Evolutionary conservation across 192 early-diverging fungal species (phyloP), one percentile per base, ranked within the genome.

Genomic region (Tieghemiomyces parasiticus): DNA sequence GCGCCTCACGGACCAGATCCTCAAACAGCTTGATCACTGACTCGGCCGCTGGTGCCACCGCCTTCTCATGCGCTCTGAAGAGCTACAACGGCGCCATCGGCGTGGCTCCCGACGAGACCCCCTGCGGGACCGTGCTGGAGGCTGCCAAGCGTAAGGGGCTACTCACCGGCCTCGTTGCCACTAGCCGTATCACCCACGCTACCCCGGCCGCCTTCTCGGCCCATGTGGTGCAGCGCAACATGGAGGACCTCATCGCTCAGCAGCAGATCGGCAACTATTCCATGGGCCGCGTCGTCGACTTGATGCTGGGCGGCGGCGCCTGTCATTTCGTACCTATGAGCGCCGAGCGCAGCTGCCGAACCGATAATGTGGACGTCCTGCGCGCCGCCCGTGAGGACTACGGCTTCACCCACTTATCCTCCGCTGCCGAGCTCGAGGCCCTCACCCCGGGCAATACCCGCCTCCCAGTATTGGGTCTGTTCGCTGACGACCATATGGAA

Each of bases 11-110:
- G 35, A 99, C 96, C 4, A 77, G 87, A 46, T 89, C 86, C 45
- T 81, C 80, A 50, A 59, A 63, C 70, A 87, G 85, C 42, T 71
- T 95, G 30, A 79, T 99, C 4, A 99, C 96, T 0, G 96, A 99
- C 71, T 90, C 87, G 44, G 96, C 96, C 12, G 93, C 96, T 28
- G 96, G 94, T 10, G 96, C 94, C 0, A 99, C 96, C 0, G 96
- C 96, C 2, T 97, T 90, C 63, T 77, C 92, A 19, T 97, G 94
- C 67, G 83, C 74, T 16, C 65, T 82, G 31, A 99, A 99, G 71
- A 76, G 90, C 1, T 96, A 92, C 72, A 99, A 99, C 69, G 87
- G 85, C 33, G 96, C 89, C 13, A 91, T 99, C 60, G 90, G 72
- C 61, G 92, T 92, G 70, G 80, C 86, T 64, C 75, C 82, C 28